phyloP scores from a whole-genome alignment of 345 rosid genomes.

The Euclidium syriacum region DNA sequence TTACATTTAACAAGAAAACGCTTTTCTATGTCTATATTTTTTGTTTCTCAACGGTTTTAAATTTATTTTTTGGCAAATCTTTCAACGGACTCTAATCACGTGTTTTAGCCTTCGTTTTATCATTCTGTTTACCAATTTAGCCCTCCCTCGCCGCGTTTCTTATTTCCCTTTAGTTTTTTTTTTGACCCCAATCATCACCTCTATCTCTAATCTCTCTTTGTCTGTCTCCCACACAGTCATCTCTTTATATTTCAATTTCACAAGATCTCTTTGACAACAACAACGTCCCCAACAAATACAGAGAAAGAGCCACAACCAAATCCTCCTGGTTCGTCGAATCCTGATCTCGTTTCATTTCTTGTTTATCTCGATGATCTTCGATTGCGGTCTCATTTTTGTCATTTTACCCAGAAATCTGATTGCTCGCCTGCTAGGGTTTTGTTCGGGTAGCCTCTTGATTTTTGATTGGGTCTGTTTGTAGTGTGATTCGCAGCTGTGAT shows the following conservation, averaged over 20 bases:
- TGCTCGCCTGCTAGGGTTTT: not conserved
- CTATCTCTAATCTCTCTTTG: not conserved
- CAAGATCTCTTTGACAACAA: constrained; percentile 5
- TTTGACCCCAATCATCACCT: not conserved
- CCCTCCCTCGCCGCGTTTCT: constrained; percentile 1
- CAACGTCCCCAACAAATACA: not conserved
- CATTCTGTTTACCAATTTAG: not conserved
- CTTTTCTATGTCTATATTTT: too few relatives aligned
- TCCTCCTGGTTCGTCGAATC: constrained; percentile 19
- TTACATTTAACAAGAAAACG: not conserved
- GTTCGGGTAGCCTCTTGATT: not conserved
- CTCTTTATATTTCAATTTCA: constrained; percentile 4
- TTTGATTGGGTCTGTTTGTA: not conserved
- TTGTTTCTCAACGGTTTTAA: not conserved
- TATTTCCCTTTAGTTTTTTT: not conserved
- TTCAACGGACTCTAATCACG: not conserved
- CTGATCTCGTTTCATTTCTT: not conserved
- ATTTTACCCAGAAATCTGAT: not conserved
- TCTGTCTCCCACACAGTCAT: constrained; percentile 21
- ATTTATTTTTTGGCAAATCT: not conserved
- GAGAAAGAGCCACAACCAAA: not conserved
- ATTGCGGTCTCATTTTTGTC: not conserved
- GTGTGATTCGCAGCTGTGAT: constrained; percentile 7
- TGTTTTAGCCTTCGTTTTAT: not conserved
- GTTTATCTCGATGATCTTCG: not conserved